phyloP scores from a whole-genome alignment of 306 rosid genomes.

The Phaseolus lunatus region DNA sequence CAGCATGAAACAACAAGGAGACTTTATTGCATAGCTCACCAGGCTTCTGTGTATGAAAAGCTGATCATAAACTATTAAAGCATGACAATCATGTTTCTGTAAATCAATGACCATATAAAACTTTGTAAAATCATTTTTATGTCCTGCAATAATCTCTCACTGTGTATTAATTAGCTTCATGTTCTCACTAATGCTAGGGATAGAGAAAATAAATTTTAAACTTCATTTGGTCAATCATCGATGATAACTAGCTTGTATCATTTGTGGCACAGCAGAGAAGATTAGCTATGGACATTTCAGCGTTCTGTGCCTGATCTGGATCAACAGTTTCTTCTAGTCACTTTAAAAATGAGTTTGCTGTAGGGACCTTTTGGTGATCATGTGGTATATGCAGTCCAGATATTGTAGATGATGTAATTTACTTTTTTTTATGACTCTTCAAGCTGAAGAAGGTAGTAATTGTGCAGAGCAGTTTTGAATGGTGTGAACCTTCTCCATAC shows the following conservation, averaged over 20 bases:
- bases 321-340: constrained; percentile 43
- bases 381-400: not conserved
- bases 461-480: constrained; percentile 45
- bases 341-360: constrained; percentile 30
- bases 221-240: constrained; percentile 31
- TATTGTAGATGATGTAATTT: constrained; percentile 50
- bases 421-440: constrained; percentile 40
- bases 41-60: constrained; percentile 1
- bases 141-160: not conserved
- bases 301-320: constrained; percentile 41
- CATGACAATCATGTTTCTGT: not conserved
- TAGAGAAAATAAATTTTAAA: constrained; percentile 9
- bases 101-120: not conserved
- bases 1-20: constrained; percentile 1
- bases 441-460: constrained; percentile 45
- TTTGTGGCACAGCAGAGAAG: constrained; percentile 47
- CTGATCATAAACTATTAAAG: not conserved
- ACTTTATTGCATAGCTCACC: not conserved
- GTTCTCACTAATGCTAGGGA: constrained; percentile 34
- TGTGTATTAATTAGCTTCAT: constrained; percentile 15
- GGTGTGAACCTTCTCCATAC: constrained; percentile 14
- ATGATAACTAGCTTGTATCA: constrained; percentile 39
- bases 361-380: constrained; percentile 38
- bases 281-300: constrained; percentile 28
- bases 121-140: not conserved